Evolutionary conservation across 805 yeast genomes (phyloP), one percentile per base, ranked within the genome.

Genomic region (Ogataea methanolica): DNA sequence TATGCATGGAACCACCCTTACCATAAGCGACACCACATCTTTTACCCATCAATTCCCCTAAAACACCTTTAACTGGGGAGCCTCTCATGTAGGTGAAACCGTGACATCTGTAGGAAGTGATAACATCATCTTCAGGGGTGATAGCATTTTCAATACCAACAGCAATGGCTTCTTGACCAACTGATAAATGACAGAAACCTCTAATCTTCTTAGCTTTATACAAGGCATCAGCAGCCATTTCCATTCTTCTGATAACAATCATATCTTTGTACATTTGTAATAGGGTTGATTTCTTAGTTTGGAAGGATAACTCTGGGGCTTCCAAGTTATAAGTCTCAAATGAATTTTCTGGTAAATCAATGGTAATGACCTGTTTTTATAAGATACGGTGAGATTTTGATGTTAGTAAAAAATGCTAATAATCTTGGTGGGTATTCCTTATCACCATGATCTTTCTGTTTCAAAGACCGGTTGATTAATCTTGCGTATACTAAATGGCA

Each of bases 1-100:
- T 88, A 76, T 94, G 99, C 99, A 94, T 94, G 56, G 99, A 94
- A 62, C 99, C 99, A 77, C 99, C 99, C 74, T 94, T 94, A 75
- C 99, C 99, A 73, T 75, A 84, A 39, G 97, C 86, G 52, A 88
- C 95, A 78, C 99, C 98, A 49, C 85, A 74, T 76, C 96, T 84
- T 75, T 85, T 86, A 62, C 99, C 99, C 92, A 94, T 86, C 70
- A 94, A 79, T 75, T 94, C 99, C 54, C 96, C 98, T 58, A 94
- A 74, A 48, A 94, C 95, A 50, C 78, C 84, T 72, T 87, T 82
- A 58, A 91, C 96, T 17, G 96, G 75, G 21, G 96, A 88, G 57
- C 99, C 99, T 72, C 99, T 83, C 87, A 88, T 84, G 78, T 81
- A 88, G 40, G 97, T 91, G 75, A 94, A 91, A 60, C 98, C 97